These are phyloP conservation scores for Dunaliella primolecta DNA, from an alignment of 139 green algal genomes.

Conservation along the genomic window DNA sequence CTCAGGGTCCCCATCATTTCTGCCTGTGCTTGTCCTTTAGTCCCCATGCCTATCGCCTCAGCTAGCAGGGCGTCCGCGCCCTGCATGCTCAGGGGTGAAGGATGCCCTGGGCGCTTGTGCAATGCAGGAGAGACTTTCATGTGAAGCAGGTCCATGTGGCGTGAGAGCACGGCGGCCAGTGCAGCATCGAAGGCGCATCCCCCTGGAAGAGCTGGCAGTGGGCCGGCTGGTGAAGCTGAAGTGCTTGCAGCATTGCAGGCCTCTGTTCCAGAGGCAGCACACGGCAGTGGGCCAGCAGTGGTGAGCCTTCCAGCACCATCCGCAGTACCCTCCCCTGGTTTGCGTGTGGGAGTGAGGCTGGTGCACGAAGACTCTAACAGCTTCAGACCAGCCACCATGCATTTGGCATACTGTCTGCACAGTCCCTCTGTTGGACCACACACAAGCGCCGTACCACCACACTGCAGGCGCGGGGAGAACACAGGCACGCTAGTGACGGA, in stretches of 20 bases:
- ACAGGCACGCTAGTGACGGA: not conserved
- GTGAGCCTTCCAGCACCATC: no score
- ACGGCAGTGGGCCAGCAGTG: no score
- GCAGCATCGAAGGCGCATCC: slow-evolving; percentile 13
- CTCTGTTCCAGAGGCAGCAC: no score
- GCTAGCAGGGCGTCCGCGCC: no score
- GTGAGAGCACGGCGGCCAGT: slow-evolving; percentile 5
- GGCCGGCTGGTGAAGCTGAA: not conserved
- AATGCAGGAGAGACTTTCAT: no score
- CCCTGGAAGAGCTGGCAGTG: slow-evolving; percentile 16
- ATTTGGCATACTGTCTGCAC: not conserved
- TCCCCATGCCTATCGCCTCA: no score
- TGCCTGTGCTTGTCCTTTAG: no score
- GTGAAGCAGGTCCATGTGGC: not conserved
- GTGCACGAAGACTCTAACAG: slow-evolving; percentile 5
- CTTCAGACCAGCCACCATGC: slow-evolving; percentile 11
- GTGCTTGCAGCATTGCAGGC: not conserved
- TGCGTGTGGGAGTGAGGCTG: no score
- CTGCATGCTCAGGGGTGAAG: no score
- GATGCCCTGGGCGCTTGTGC: no score
- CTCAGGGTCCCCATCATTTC: no score
- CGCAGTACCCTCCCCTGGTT: no score
- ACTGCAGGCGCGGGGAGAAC: not conserved
- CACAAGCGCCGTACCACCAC: slow-evolving; percentile 20
- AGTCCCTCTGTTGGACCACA: slow-evolving; percentile 10